Evolutionary conservation across 768 basidiomycete genomes (phyloP), one percentile per base, ranked within the genome.

Genomic region (Pleurotus tuoliensis): DNA sequence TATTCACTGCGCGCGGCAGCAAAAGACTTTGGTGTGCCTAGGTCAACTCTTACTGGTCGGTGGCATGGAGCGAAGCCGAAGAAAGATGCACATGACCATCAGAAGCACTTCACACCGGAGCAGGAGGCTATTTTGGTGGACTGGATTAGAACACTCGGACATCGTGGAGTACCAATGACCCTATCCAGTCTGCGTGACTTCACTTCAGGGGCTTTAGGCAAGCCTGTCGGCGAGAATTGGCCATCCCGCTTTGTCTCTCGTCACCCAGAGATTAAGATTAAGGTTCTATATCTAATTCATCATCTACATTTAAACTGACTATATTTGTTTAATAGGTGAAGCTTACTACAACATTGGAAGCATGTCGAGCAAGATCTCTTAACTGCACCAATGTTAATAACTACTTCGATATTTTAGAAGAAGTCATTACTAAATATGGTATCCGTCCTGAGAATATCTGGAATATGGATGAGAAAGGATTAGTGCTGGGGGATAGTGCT

Each of bases 401-500:
- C 6, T 66, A 70, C 51, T 73, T 71, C 41, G 38, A 63, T 1
- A 30, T 63, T 1, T 59, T 71, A 2, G 40, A 61, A 5, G 48
- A 64, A 7, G 18, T 67, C 13, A 55, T 73, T n/a, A 15, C 62
- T 3, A 48, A 64, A 25, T 48, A 67, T 22, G 49, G 59, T 11
- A 71, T 73, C 18, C 60, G 66, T 5, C 50, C 49, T 37, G 58
- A 67, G 45, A 70, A 73, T 44, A 56, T 67, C 12, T 72, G 65
- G 18, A 71, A 71, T 44, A 68, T 70, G 67, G 67, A 69, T 47
- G 64, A 71, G 61, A 71, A 71, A 52, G 70, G 67, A 2, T 49
- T 59, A 39, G 68, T 70, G 53, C 50, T 60, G 9, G 70, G 69
- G 5, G 59, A 60, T 20, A 66, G 64, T 3, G 47, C 43, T 37